A percentile compares a stretch with the other conserved stretches of the same genome.
Evolutionary conservation across 192 early-diverging fungal genomes (phyloP).

Genomic region (Jimgerdemannia lactiflua): DNA sequence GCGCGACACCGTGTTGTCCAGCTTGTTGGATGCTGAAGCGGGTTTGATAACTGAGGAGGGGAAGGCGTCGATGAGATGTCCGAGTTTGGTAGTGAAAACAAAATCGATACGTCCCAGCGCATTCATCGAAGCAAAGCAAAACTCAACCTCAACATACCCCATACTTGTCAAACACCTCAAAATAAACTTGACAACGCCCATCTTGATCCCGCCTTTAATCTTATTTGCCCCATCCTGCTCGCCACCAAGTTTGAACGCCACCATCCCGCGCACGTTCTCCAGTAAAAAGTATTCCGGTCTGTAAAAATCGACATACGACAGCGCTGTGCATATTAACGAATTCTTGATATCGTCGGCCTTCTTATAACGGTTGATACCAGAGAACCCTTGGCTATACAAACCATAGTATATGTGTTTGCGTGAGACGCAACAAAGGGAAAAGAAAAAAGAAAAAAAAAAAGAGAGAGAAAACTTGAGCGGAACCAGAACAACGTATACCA

Average conservation of each 20-base stretch:
- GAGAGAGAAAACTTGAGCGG: too few relatives aligned
- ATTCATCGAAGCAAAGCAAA: too few relatives aligned
- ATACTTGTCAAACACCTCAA: constrained; percentile 57
- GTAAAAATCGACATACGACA: constrained; percentile 72
- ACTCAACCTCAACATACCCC: too few relatives aligned
- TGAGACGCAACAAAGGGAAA: too few relatives aligned
- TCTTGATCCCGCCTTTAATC: constrained; percentile 55
- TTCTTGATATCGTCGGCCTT: constrained; percentile 68
- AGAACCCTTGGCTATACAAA: constrained; percentile 52
- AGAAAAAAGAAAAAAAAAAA: too few relatives aligned
- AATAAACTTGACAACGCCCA: constrained; percentile 68
- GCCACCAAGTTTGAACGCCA: constrained; percentile 54
- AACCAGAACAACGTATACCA: too few relatives aligned
- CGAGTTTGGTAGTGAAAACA: too few relatives aligned
- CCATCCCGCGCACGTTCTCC: constrained; percentile 67
- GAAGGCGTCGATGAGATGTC: too few relatives aligned
- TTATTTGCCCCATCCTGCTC: constrained; percentile 43
- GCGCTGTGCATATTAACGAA: constrained; percentile 55
- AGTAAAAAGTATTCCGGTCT: constrained; percentile 62
- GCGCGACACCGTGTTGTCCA: constrained; percentile 59
- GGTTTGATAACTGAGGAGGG: constrained; percentile 48
- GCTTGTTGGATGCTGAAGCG: constrained; percentile 64
- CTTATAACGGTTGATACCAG: constrained; percentile 53
- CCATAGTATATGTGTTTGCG: too few relatives aligned
- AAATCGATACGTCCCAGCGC: too few relatives aligned